Evolutionary conservation across 305 asterid genomes (phyloP), one percentile per base, ranked within the genome.

Genomic region (Fraxinus albicans): DNA sequence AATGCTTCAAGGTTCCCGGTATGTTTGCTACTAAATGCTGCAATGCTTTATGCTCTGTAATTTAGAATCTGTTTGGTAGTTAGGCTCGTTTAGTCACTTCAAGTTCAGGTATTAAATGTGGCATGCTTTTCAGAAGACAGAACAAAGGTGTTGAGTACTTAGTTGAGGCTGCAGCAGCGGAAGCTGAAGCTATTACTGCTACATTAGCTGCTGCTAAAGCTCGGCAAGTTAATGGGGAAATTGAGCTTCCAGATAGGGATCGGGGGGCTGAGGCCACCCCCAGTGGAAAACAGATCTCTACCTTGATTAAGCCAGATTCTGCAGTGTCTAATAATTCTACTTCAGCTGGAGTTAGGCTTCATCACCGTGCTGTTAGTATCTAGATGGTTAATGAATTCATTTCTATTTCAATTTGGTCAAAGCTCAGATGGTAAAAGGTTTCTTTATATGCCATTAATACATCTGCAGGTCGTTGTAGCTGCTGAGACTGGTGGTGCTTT

Each of bases 101-200:
- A 25, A 23, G 29, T 81, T 77, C 77, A 65, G 76, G 47, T 47
- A 80, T 78, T 85, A 50, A 84, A 50, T 85, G 10, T 86, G 83
- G 47, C 77, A 78, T 86, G 60, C 47, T 77, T 69, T 78, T 60
- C 91, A 92, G 98, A 87, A 94, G 95, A 85, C 89, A 87, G 80
- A 95, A 94, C 90, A 91, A 94, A 88, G 99, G 99, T 80, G 98
- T 93, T 67, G 98, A 97, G 60, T 97, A 94, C 92, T 88, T 97
- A 88, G 99, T 97, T 86, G 99, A 97, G 89, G 99, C 99, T 34
- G 86, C 99, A 38, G 98, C 99, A 31, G 99, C 99, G 7, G 99
- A 97, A 88, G 99, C 99, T 76, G 99, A 97, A 91, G 99, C 99
- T 82, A 97, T 97, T 77, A 90, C 88, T 86, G 98, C 98, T 25